Evolutionary conservation across 202 grass and related monocot genomes (phyloP), one percentile per base, ranked within the genome.

Genomic region (Bolboschoenoplectus hybrid): DNA sequence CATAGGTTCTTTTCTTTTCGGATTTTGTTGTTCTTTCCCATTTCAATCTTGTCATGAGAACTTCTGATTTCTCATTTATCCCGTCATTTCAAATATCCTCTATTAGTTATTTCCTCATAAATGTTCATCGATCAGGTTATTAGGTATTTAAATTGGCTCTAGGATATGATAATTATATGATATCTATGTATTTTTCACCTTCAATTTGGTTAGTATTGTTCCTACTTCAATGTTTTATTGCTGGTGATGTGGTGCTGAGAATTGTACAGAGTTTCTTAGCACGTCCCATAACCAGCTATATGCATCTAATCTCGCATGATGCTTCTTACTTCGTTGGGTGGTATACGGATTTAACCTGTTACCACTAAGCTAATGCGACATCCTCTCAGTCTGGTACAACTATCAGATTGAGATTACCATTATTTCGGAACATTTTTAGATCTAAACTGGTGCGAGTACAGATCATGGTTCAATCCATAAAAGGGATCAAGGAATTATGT

Each of bases 211-310:
- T 13, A 67, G 16, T 78, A 34, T 39, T 17, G 35, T 35, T 7
- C 7, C 26, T 51, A 11, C 0, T 85, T 46, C 14, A 0, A 0
- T 52, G 40, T 53, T 2, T 43, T 77, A 13, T 55, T 78, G 87
- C 90, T 92, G 91, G 91, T 89, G 91, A 94, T 94, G 88, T 91
- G 85, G 90, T 90, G 88, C 40, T 75, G 85, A 55, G 80, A 88
- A 91, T 66, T 75, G 32, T 34, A 26, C 14, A 20, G 2, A 1
- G 76, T 91, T 92, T 81, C 81, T 88, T 85, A 76, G 86, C 58
- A 66, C 91, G 79, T 97, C 89, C 89, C 91, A 88, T 91, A 81
- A 63, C 89, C 88, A 92, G 88, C 85, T 53, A 91, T 45, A 92
- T 56, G 3, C 1, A 82, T 83, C 34, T 36, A 6, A 68, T 83